phyloP scores from a whole-genome alignment of 805 yeast species.

The Starmerella riodocensis region DNA sequence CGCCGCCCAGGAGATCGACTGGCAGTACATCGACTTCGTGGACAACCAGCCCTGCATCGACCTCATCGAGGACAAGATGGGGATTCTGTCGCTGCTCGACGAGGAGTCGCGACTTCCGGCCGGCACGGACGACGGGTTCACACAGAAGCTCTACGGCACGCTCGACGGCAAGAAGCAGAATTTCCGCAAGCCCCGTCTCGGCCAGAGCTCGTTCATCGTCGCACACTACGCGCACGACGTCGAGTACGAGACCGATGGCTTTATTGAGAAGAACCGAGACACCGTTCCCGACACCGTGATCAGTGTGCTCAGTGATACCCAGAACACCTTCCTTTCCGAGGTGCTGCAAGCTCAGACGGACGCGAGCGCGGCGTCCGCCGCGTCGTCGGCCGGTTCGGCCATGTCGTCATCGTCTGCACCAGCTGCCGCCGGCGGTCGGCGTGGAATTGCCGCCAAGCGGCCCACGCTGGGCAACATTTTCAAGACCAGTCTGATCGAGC shows the following conservation, averaged over 20 bases:
- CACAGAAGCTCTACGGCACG: slow-evolving; percentile 75
- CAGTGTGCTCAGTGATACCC: slow-evolving; percentile 62
- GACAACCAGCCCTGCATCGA: slow-evolving; percentile 96
- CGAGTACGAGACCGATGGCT: slow-evolving; percentile 81
- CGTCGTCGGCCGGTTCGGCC: slow-evolving; percentile 29
- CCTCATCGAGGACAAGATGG: slow-evolving; percentile 77
- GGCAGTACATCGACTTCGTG: slow-evolving; percentile 91
- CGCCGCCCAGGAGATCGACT: slow-evolving; percentile 78
- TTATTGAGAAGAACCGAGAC: slow-evolving; percentile 92
- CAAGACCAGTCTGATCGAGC: slow-evolving; percentile 79
- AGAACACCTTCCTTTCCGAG: slow-evolving; percentile 50
- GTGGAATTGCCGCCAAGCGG: slow-evolving; percentile 39
- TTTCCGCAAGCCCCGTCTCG: slow-evolving; percentile 88
- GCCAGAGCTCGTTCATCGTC: slow-evolving; percentile 79
- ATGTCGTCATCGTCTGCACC: slow-evolving; percentile 28
- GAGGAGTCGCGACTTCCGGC: slow-evolving; percentile 93
- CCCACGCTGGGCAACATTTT: slow-evolving; percentile 93
- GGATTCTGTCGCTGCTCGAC: slow-evolving; percentile 76
- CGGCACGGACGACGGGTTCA: slow-evolving; percentile 86
- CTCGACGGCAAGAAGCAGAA: slow-evolving; percentile 70
- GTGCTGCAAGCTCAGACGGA: slow-evolving; percentile 37
- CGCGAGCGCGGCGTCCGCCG: slow-evolving; percentile 21
- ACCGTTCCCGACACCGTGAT: slow-evolving; percentile 93
- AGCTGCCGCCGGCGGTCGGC: slow-evolving; percentile 26
- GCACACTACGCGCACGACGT: slow-evolving; percentile 93